Percentiles rank a stretch among this genome's conserved stretches.
These are phyloP conservation scores for Neospora caninum DNA, from an alignment of 169 alveolate species.

Conservation along the genomic window DNA sequence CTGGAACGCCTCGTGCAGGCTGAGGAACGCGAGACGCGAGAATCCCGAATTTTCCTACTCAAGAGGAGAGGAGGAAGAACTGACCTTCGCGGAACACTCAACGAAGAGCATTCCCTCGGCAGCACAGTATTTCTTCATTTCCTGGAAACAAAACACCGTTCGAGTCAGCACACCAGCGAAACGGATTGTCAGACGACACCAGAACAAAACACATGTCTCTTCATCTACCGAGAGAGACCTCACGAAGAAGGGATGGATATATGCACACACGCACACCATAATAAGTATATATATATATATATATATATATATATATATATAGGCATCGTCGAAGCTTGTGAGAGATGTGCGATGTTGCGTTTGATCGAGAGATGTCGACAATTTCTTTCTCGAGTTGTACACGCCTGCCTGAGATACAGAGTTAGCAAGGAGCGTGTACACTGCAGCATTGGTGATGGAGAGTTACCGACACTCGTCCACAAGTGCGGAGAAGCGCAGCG, in stretches of 20 bases:
- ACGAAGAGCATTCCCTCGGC: conserved; percentile 20
- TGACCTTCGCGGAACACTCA: conserved; percentile 35
- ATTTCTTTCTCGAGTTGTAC: too few species aligned
- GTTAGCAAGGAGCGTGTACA: too few species aligned
- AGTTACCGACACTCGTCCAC: too few species aligned
- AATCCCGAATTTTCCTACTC: background rate
- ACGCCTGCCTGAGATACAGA: too few species aligned
- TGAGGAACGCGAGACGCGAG: background rate
- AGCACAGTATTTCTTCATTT: conserved; percentile 16
- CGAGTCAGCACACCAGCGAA: background rate
- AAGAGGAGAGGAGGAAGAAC: background rate
- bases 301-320: too few species aligned
- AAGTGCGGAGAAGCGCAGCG: too few species aligned
- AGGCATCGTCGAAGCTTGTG: background rate
- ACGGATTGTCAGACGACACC: background rate
- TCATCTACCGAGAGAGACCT: background rate
- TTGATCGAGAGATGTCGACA: too few species aligned
- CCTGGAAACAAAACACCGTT: background rate
- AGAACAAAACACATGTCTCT: background rate
- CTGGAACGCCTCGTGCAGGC: background rate
- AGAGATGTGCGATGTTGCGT: too few species aligned
- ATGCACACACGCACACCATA: too few species aligned
- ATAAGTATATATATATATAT: too few species aligned
- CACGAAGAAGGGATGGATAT: background rate
- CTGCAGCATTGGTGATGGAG: too few species aligned